phyloP scores from a whole-genome alignment of 2,329 filamentous ascomycete species.

The Aspergillus cejpii region DNA sequence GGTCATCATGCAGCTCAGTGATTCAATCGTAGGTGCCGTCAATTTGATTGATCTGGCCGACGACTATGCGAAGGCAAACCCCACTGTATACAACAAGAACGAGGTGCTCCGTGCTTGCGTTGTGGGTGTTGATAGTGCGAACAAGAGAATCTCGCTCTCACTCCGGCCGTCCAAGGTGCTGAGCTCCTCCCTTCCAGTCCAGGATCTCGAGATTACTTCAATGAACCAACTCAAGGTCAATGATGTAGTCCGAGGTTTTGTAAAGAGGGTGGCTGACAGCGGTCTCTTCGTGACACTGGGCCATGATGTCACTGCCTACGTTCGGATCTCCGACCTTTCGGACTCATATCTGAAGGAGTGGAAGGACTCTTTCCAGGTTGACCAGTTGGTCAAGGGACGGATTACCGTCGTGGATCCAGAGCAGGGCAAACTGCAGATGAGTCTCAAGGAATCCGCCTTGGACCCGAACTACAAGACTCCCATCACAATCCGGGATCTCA shows the following conservation, averaged over 20 bases:
- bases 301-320: slow-evolving; percentile 70
- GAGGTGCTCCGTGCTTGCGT: slow-evolving; percentile 85
- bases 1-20: slow-evolving; percentile 77
- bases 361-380: slow-evolving; percentile 80
- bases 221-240: slow-evolving; percentile 66
- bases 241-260: slow-evolving; percentile 79
- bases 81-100: slow-evolving; percentile 69
- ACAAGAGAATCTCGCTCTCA: slow-evolving; percentile 78
- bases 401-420: slow-evolving; percentile 64
- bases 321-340: slow-evolving; percentile 80
- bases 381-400: slow-evolving; percentile 85
- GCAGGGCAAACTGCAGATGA: slow-evolving; percentile 71
- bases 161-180: slow-evolving; percentile 80
- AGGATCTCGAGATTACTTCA: slow-evolving; percentile 70
- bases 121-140: slow-evolving; percentile 68
- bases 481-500: slow-evolving; percentile 68
- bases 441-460: slow-evolving; percentile 75
- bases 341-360: slow-evolving; percentile 91
- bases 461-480: slow-evolving; percentile 71
- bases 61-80: slow-evolving; percentile 74
- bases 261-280: slow-evolving; percentile 83
- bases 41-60: slow-evolving; percentile 78
- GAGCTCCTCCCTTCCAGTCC: slow-evolving; percentile 72
- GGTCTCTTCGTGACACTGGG: slow-evolving; percentile 82
- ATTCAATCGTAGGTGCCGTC: slow-evolving; percentile 70